These are phyloP conservation scores for Phytomonas francai DNA, from an alignment of 208 protist species.

Conservation along the genomic window DNA sequence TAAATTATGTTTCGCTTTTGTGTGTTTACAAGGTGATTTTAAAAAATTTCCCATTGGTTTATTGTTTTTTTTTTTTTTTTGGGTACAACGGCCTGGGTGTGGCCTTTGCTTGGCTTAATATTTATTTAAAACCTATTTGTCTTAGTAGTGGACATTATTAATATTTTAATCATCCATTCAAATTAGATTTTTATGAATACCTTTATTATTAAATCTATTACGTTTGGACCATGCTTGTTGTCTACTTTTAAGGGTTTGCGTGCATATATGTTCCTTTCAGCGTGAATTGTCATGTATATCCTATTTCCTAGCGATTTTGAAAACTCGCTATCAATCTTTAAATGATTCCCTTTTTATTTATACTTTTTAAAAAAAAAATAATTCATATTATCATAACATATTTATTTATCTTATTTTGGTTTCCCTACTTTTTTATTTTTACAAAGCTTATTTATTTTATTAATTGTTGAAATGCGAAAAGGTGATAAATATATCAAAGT, in stretches of 20 bases:
- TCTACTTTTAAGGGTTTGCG: no score
- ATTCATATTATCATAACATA: not conserved
- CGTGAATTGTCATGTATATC: not conserved
- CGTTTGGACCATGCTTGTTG: no score
- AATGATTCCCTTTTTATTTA: not conserved
- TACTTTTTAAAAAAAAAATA: not conserved
- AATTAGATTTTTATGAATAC: not conserved
- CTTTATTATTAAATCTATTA: not conserved
- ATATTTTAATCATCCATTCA: not conserved
- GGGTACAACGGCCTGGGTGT: not conserved
- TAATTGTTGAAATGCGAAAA: constrained; percentile 10
- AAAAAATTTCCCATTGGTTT: not conserved
- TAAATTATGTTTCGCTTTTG: not conserved
- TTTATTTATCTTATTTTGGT: not conserved
- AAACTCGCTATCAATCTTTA: not conserved
- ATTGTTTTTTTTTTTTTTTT: not conserved
- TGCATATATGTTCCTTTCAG: not conserved
- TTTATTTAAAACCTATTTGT: not conserved
- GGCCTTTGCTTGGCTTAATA: not conserved
- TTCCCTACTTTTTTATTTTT: constrained; percentile 5
- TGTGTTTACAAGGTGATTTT: not conserved
- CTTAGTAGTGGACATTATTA: no score
- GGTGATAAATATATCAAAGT: constrained; percentile 19
- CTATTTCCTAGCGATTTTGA: not conserved
- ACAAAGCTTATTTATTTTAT: constrained; percentile 3